Base-by-base conservation (phyloP, 2,329 filamentous ascomycete genomes). In the Claviceps sp. region DNA sequence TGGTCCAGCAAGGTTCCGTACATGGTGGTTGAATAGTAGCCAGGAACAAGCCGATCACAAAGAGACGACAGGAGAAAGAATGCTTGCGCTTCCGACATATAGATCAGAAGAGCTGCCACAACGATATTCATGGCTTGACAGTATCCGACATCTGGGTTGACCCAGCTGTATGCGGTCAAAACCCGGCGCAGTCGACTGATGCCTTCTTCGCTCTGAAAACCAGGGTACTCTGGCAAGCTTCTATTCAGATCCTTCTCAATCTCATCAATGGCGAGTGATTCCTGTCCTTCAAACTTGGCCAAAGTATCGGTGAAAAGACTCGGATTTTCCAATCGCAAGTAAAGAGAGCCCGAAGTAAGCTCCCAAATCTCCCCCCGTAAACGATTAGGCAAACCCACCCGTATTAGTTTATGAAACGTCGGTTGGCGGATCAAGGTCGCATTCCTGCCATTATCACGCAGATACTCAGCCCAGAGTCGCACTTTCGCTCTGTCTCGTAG, bases 91-190 rank as follows among this genome's bases (percentile, higher is more conserved):
- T 98, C 93, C 8, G 90, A 97, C 82, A 95, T 95, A 73, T 97
- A 97, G 74, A 98, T 98, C 60, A 98, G 77, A 53, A 98, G 73
- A n/a, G 93, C 93, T 17, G 93, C 93, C 51, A 96, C 91, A 37
- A 98, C 93, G 59, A 98, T 98, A 67, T 98, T 98, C 93, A 98
- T 98, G 55, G 93, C 93, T 69, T 98, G 93, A 67, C 93, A 98
- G 68, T 98, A 98, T 58, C 93, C 93, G 51, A 98, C 90, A 58
- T 96, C 89, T 50, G 87, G 79, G 61, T 98, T 93, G 47, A 85
- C 87, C 93, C 93, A 98, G 69, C 90, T 96, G 71, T 98, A 98
- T 4, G 93, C 93, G 1, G 91, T 97, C 51, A 98, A 75, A 39
- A 98, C 93, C 53, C 91, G 80, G 54, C 93, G 83, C 55, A 98